Base-by-base conservation (phyloP, 148 eudicot species). In the Diospyros lotus region DNA sequence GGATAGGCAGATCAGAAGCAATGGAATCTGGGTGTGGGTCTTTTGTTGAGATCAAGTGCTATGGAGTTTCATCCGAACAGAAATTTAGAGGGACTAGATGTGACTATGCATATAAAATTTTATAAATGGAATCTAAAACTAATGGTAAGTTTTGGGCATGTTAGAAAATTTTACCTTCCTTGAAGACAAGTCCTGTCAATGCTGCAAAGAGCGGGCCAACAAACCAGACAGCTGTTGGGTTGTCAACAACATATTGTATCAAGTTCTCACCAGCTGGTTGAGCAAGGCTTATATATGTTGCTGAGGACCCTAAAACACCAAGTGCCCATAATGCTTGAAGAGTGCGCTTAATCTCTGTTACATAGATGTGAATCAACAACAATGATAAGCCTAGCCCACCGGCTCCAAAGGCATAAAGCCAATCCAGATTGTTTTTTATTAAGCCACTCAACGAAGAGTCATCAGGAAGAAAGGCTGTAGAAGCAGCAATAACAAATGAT, bases 161-260 rank as follows among this genome's bases (percentile, higher is more conserved):
- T 61, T 48, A 28, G 45, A 39, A 7, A 52, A 1, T n/a, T 68
- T 40, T 75, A 89, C 98, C 97, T 94, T 94, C 97, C 80, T 92
- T 92, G 86, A 92, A 92, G 51, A 94, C 93, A 7, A 92, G 89
- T n/a, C 97, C 97, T 0, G 98, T 90, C 62, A 94, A 84, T 52
- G 98, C 80, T 45, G 97, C 96, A 83, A 92, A 94, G 52, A 90
- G 69, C 6, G 98, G 97, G 42, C 97, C 97, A 59, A 92, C 91
- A 70, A 92, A 84, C 98, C 96, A 94, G 74, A 92, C 85, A 68
- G 96, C 88, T 58, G 75, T 72, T n/a, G 98, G 93, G 74, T 92
- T 76, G 67, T 82, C 84, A 43, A 82, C 79, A 68, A 87, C 95
- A 72, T 88, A 89, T 46, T 86, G 87, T 42, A 92, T 87, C 50